A percentile compares a stretch with the other conserved stretches of the same genome.
Evolutionary conservation across 495 filamentous ascomycete genomes (phyloP).

Genomic region (Aspergillus nanangensis): DNA sequence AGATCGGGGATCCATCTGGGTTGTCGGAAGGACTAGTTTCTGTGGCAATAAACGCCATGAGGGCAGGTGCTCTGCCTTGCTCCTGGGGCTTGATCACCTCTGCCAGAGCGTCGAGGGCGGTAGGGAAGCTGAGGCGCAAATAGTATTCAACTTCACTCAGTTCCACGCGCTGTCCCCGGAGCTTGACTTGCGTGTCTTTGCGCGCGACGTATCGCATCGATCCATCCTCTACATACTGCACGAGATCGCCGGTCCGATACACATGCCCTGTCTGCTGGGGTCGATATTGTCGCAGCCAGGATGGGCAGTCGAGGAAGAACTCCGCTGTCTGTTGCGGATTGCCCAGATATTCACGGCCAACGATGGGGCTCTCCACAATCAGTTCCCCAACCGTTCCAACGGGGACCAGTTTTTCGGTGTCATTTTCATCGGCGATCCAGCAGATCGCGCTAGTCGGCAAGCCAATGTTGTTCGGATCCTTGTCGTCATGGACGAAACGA

Average conservation of each 20-base stretch:
- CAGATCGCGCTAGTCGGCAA: conserved; percentile 21
- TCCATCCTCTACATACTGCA: conserved; percentile 34
- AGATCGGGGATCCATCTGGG: too few species aligned
- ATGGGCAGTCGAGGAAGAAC: conserved; percentile 24
- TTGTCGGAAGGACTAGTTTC: too few species aligned
- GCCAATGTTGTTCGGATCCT: conserved; percentile 28
- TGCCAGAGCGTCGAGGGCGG: too few species aligned
- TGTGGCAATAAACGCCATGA: too few species aligned
- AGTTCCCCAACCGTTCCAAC: conserved; percentile 41
- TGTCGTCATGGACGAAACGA: background rate
- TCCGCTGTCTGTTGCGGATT: conserved; percentile 27
- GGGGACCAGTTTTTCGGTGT: conserved; percentile 25
- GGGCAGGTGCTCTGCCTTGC: too few species aligned
- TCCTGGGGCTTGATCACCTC: too few species aligned
- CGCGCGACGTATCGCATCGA: background rate
- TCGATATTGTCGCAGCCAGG: conserved; percentile 8
- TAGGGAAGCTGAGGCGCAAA: too few species aligned
- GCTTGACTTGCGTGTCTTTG: conserved; percentile 21
- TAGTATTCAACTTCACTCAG: too few species aligned
- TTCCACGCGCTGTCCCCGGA: conserved; percentile 1
- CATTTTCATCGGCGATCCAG: conserved; percentile 41
- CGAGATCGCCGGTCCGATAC: conserved; percentile 48
- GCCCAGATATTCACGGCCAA: conserved; percentile 41
- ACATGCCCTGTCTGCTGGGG: background rate
- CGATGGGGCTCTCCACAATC: conserved; percentile 34